Conservation (phyloP, 768 basidiomycete species). For the Pleurotus djamor region DNA sequence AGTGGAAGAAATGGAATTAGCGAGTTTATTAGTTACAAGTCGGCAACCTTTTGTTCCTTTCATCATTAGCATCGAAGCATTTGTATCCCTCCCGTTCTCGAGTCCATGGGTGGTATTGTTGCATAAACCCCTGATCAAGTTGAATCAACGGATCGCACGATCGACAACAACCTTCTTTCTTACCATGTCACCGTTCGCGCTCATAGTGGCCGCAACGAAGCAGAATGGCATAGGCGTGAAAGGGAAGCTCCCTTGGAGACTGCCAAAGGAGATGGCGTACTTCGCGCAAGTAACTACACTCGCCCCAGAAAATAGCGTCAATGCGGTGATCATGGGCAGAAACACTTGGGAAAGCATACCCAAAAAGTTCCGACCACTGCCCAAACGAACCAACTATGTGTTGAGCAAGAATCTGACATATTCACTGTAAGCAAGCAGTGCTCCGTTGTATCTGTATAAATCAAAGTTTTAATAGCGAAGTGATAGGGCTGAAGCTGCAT, state of each 20-base stretch:
- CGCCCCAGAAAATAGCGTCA: conserved; percentile 52
- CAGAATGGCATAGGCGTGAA: conserved; percentile 85
- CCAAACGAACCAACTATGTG: conserved; percentile 75
- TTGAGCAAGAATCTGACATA: conserved; percentile 39
- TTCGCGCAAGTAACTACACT: conserved; percentile 79
- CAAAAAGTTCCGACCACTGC: conserved; percentile 74
- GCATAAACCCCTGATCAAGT: neutral
- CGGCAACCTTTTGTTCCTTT: neutral
- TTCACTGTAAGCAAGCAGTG: conserved; percentile 10
- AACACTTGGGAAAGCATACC: conserved; percentile 99
- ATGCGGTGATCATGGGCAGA: conserved; percentile 92
- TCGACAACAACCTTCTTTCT: neutral
- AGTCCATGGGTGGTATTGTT: neutral
- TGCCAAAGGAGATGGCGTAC: conserved; percentile 88
- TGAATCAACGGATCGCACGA: conserved; percentile 6
- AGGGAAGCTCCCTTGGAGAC: conserved; percentile 81
- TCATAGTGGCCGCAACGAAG: conserved; percentile 92
- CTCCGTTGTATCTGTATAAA: no score
- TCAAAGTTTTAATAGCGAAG: neutral
- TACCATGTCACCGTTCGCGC: conserved; percentile 68
- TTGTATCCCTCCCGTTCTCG: neutral
- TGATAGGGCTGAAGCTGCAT: neutral
- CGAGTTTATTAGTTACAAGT: neutral
- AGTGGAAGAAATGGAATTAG: conserved; percentile 80
- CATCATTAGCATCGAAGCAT: neutral